phyloP scores from a whole-genome alignment of 306 rosid species.

The Medicago arabica region DNA sequence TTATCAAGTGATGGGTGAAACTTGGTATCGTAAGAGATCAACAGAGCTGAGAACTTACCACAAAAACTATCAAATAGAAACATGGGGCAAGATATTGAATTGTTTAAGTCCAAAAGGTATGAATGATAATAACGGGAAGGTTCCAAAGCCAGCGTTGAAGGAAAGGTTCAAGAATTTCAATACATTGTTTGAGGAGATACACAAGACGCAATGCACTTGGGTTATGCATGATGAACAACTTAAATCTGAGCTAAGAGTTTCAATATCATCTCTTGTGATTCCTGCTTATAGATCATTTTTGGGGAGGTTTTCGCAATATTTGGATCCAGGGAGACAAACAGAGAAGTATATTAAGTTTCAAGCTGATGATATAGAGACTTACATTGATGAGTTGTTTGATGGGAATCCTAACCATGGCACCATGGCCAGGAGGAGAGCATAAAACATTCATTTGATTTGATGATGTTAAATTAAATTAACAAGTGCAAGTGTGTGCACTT shows the following conservation, averaged over 20 bases:
- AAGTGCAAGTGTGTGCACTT: not conserved
- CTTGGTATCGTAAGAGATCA: slow-evolving; percentile 77
- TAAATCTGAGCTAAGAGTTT: slow-evolving; percentile 84
- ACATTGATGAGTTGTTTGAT: slow-evolving; percentile 73
- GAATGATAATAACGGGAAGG: slow-evolving; percentile 57
- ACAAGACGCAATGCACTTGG: slow-evolving; percentile 84
- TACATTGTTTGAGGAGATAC: slow-evolving; percentile 73
- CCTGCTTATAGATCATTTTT: slow-evolving; percentile 80
- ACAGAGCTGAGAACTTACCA: slow-evolving; percentile 71
- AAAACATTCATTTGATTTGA: not conserved
- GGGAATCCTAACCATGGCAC: slow-evolving; percentile 54
- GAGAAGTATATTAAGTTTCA: slow-evolving; percentile 85
- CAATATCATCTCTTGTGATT: slow-evolving; percentile 75
- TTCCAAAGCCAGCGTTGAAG: slow-evolving; percentile 68
- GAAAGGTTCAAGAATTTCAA: slow-evolving; percentile 86
- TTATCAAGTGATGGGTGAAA: slow-evolving; percentile 67
- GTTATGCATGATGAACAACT: slow-evolving; percentile 89
- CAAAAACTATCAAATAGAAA: slow-evolving; percentile 76
- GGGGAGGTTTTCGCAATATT: slow-evolving; percentile 75
- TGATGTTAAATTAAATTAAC: not conserved
- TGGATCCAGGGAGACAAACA: slow-evolving; percentile 70
- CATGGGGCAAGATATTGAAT: slow-evolving; percentile 70
- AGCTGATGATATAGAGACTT: slow-evolving; percentile 75
- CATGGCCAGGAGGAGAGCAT: slow-evolving; percentile 47
- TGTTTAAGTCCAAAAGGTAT: slow-evolving; percentile 68